phyloP scores from a whole-genome alignment of 2,329 filamentous ascomycete genomes.

The Diaporthe australafricana region DNA sequence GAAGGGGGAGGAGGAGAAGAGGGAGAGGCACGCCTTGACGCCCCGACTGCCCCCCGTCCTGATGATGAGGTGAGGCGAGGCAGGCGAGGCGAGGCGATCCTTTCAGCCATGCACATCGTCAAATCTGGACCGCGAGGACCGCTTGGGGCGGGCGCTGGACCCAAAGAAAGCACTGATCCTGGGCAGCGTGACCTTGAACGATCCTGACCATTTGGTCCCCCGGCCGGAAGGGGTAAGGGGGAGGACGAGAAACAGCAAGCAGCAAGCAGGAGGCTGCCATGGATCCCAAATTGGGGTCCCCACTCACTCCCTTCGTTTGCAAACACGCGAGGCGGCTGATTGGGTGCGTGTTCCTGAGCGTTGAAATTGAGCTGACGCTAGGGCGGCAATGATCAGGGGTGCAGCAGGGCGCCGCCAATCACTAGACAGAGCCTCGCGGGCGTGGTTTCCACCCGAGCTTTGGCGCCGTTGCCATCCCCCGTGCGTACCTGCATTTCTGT shows the following conservation, averaged over 20 bases:
- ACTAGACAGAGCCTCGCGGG: conserved; percentile 20
- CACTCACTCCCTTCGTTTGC: conserved; percentile 43
- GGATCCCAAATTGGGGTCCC: conserved; percentile 36
- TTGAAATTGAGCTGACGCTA: conserved; percentile 37
- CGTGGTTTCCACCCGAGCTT: conserved; percentile 29
- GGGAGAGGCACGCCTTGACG: background rate
- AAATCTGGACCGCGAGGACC: conserved; percentile 9
- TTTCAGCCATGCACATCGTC: conserved; percentile 2
- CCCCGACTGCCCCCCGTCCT: background rate
- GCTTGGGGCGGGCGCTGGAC: background rate
- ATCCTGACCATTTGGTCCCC: conserved; percentile 14
- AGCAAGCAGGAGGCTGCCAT: conserved; percentile 9
- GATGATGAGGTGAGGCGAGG: conserved; percentile 17
- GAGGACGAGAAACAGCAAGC: background rate
- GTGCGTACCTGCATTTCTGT: conserved; percentile 36
- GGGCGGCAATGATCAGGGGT: conserved; percentile 36
- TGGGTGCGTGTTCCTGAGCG: conserved; percentile 40
- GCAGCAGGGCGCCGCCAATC: conserved; percentile 31
- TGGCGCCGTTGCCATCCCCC: conserved; percentile 38
- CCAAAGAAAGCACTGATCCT: conserved; percentile 13
- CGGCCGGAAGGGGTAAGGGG: conserved; percentile 22
- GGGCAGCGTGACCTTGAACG: conserved; percentile 14
- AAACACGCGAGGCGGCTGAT: conserved; percentile 32
- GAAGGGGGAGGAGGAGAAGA: background rate
- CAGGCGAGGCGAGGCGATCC: conserved; percentile 12